phyloP scores from a whole-genome alignment of 495 filamentous ascomycete species.

The Saxophila tyrrhenica region DNA sequence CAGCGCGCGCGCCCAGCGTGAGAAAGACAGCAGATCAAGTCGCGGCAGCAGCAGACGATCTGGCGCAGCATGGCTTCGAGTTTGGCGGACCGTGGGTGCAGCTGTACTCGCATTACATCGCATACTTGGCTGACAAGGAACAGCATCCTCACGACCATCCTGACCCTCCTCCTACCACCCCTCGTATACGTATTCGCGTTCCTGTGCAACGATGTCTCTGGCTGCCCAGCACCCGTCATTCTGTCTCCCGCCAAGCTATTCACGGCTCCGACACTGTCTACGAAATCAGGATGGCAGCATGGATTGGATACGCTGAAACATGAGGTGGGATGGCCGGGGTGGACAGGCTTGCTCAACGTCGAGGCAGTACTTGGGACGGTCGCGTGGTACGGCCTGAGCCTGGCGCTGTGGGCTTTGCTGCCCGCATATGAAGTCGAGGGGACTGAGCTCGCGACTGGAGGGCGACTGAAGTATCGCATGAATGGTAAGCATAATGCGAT shows the following conservation, averaged over 20 bases:
- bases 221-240: constrained; percentile 81
- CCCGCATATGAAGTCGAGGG: constrained; percentile 66
- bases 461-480: constrained; percentile 74
- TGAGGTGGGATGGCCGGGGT: constrained; percentile 72
- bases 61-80: constrained; percentile 13
- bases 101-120: background rate
- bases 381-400: constrained; percentile 68
- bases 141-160: constrained; percentile 63
- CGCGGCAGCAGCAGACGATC: background rate
- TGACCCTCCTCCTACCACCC: constrained; percentile 66
- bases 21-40: background rate
- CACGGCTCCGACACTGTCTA: constrained; percentile 3
- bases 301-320: constrained; percentile 57
- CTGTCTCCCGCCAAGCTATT: constrained; percentile 58
- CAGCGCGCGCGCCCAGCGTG: background rate
- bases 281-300: constrained; percentile 13
- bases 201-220: constrained; percentile 81
- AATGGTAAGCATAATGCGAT: constrained; percentile 48
- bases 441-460: constrained; percentile 56
- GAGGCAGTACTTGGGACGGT: constrained; percentile 51
- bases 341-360: constrained; percentile 45
- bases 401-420: constrained; percentile 63
- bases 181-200: constrained; percentile 67
- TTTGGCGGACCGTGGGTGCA: constrained; percentile 23
- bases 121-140: constrained; percentile 18